Evolutionary conservation across 2,329 filamentous ascomycete species (phyloP).

Genomic region (Bipolaris cookei): DNA sequence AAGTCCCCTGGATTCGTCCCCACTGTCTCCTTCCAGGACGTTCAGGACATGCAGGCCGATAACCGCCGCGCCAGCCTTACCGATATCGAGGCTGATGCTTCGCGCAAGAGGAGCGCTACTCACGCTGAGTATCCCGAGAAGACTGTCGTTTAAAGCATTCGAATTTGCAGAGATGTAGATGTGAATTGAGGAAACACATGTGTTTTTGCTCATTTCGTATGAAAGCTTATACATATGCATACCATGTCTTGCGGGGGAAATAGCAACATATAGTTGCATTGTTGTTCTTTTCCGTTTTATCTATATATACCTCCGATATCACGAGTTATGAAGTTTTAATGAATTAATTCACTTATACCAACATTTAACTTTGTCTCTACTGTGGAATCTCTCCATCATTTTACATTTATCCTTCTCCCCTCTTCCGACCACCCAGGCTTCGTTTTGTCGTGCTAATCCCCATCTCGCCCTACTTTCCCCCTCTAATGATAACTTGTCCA

Average conservation of each 20-base stretch:
- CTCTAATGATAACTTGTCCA: no score
- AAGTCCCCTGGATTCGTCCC: conserved; percentile 72
- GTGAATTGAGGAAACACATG: no score
- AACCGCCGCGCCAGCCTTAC: conserved; percentile 41
- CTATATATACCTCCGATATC: conserved; percentile 3
- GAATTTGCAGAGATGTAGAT: no score
- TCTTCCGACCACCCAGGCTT: no score
- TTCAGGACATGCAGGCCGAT: conserved; percentile 36
- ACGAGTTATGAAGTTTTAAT: conserved; percentile 5
- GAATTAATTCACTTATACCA: background rate
- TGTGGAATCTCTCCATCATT: background rate
- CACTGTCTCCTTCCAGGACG: conserved; percentile 48
- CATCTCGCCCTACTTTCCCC: no score
- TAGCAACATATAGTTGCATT: background rate
- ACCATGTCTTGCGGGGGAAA: background rate
- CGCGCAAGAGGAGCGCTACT: conserved; percentile 44
- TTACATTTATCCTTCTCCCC: background rate
- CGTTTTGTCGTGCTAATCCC: no score
- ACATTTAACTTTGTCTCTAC: background rate
- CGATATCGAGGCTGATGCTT: conserved; percentile 40
- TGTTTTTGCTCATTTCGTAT: background rate
- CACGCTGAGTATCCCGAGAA: conserved; percentile 37
- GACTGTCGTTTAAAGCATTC: conserved; percentile 14
- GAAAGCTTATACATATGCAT: background rate
- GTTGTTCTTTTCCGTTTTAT: background rate